A percentile compares a stretch with the other conserved stretches of the same genome.
phyloP scores from a whole-genome alignment of 2,329 filamentous ascomycete species.

The Sporothrix protearum region DNA sequence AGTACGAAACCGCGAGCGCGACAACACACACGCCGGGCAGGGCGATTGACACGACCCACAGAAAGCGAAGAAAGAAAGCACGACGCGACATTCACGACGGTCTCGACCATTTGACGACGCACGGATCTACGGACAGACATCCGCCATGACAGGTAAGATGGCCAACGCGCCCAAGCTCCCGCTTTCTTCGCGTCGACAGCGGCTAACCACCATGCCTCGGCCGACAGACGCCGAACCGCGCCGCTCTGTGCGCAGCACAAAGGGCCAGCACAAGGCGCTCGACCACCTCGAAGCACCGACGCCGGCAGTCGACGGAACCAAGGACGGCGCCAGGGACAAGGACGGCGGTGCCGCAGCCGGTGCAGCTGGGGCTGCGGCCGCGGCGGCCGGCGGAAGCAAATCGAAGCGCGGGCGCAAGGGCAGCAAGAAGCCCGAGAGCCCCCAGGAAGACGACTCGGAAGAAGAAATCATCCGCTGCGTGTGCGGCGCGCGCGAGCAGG shows the following conservation, averaged over 20 bases:
- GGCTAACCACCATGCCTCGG: neutral
- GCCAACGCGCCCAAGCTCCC: neutral
- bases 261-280: conserved; percentile 90
- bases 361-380: neutral
- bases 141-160: conserved; percentile 26
- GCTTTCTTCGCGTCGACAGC: neutral
- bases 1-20: neutral
- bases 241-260: conserved; percentile 91
- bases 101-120: neutral
- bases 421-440: conserved; percentile 61
- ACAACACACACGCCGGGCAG: neutral
- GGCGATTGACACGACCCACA: neutral
- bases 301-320: neutral
- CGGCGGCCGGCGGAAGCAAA: conserved; percentile 37
- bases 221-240: conserved; percentile 67
- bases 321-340: neutral
- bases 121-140: neutral
- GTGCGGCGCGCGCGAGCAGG: conserved; percentile 81
- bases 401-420: conserved; percentile 49
- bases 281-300: conserved; percentile 64
- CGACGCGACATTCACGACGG: neutral
- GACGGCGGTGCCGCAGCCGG: conserved; percentile 27
- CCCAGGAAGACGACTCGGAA: conserved; percentile 49
- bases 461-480: conserved; percentile 87
- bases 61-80: neutral